Base-by-base conservation (phyloP, 768 basidiomycete species). In the Astraeus odoratus region DNA sequence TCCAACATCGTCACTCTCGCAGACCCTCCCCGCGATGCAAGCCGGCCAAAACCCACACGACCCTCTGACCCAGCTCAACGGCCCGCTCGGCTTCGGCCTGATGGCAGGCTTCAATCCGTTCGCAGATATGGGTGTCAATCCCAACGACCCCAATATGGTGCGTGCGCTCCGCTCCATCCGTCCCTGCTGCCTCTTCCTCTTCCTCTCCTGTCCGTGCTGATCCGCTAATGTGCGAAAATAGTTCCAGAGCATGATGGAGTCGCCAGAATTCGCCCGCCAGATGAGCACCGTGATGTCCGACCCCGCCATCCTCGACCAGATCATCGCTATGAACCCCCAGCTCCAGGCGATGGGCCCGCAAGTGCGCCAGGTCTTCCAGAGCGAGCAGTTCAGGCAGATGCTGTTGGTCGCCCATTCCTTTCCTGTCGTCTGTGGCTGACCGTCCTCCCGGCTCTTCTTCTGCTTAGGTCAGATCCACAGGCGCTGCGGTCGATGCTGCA, bases 111-210 rank as follows among this genome's bases (percentile, higher is more conserved):
- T 94, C 60, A 97, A 98, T 56, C 95, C 96, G 0, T 98, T 99
- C 57, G 75, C 84, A 0, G 85, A 84, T 4, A 81, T 95, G 78
- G 95, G 94, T 1, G 40, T 95, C 35, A 99, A 99, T 58, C 72
- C 77, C 4, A 89, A 88, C 54, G 95, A 97, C 61, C 94, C 94
- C 0, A 96, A 97, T 61, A 88, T 95, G 80, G 91, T 90, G 48
- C 52, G 78, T 49, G 13, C 30, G 26, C 67, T 35, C 29, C 18
- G 29, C 13, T 33, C 16, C 6, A 15, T 9, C 20, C 25, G 20
- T 8, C n/a, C 12, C 12, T 4, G n/a, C n/a, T 67, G 36, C 29
- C 18, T 31, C 13, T 33, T 16, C 6, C 16, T 9, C 20, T 23
- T 24, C 8, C n/a, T 12, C 12, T 4, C 8, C 15, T 19, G 23